phyloP scores from a whole-genome alignment of 768 basidiomycete species.

The Mycena venus region DNA sequence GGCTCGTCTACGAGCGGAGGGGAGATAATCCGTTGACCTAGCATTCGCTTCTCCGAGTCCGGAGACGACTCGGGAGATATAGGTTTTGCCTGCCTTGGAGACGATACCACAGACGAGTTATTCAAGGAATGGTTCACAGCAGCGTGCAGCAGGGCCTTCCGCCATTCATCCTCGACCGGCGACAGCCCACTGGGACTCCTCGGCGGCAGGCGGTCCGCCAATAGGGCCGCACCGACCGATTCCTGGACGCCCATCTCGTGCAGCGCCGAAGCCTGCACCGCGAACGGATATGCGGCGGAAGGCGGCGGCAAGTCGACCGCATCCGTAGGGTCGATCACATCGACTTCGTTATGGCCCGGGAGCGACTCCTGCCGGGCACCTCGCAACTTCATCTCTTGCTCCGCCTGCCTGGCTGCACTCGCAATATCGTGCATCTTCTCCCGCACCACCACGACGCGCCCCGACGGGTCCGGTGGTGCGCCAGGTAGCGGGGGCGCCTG shows the following conservation, averaged over 20 bases:
- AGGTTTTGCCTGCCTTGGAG: constrained; percentile 48
- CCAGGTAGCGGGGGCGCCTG: constrained; percentile 52
- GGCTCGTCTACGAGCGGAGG: constrained; percentile 40
- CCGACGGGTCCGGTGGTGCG: constrained; percentile 54
- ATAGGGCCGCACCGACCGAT: constrained; percentile 79
- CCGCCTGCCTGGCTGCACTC: constrained; percentile 80
- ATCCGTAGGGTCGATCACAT: constrained; percentile 88
- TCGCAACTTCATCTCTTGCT: constrained; percentile 76
- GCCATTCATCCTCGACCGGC: constrained; percentile 77
- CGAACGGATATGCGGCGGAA: constrained; percentile 77
- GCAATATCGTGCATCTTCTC: constrained; percentile 83
- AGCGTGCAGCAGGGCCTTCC: constrained; percentile 80
- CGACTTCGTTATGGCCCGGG: constrained; percentile 53
- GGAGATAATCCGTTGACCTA: constrained; percentile 61
- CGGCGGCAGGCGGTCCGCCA: constrained; percentile 82
- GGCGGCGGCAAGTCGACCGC: constrained; percentile 83
- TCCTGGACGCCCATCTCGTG: constrained; percentile 82
- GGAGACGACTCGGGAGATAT: constrained; percentile 38
- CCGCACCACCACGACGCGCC: constrained; percentile 85
- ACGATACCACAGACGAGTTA: constrained; percentile 62
- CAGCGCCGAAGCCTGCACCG: constrained; percentile 80
- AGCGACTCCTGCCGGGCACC: constrained; percentile 58
- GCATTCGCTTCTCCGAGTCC: constrained; percentile 40
- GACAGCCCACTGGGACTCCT: constrained; percentile 67
- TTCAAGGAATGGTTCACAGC: constrained; percentile 85